Evolutionary conservation across 2,329 filamentous ascomycete species (phyloP).

Genomic region (Neodidymelliopsis sp.): DNA sequence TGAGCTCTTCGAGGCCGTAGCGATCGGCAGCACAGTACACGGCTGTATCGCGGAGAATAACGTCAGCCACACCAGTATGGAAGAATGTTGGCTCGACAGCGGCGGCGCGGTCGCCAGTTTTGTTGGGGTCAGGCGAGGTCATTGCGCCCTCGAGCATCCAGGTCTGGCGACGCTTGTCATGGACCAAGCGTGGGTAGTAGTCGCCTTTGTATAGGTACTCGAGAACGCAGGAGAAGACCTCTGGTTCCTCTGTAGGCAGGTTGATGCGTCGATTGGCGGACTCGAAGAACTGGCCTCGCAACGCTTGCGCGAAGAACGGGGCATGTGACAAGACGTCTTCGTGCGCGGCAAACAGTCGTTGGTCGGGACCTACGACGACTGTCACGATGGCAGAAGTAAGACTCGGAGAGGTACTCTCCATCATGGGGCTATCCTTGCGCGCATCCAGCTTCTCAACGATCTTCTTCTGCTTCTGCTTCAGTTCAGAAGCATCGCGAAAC

Average conservation of each 20-base stretch:
- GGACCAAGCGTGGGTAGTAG: constrained; percentile 89
- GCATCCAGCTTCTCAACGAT: constrained; percentile 77
- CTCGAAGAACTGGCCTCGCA: constrained; percentile 76
- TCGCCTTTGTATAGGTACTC: constrained; percentile 98
- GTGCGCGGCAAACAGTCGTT: constrained; percentile 91
- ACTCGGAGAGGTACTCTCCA: constrained; percentile 58
- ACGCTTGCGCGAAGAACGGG: constrained; percentile 79
- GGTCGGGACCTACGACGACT: constrained; percentile 81
- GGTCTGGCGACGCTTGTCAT: constrained; percentile 84
- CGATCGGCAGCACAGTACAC: constrained; percentile 92
- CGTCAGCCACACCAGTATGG: constrained; percentile 74
- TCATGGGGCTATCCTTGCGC: constrained; percentile 65
- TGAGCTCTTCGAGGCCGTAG: constrained; percentile 91
- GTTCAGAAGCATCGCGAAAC: constrained; percentile 78
- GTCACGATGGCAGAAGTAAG: constrained; percentile 81
- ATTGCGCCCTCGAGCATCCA: constrained; percentile 84
- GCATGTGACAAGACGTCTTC: constrained; percentile 89
- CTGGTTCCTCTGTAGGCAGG: constrained; percentile 82
- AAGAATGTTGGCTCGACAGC: constrained; percentile 77
- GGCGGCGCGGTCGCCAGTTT: constrained; percentile 63
- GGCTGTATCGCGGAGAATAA: constrained; percentile 88
- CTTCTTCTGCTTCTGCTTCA: constrained; percentile 68
- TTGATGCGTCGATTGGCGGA: constrained; percentile 75
- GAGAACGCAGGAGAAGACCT: constrained; percentile 91
- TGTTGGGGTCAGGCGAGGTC: constrained; percentile 62